Base-by-base conservation (phyloP, 2,329 filamentous ascomycete species). In the Diplodia scrobiculata region DNA sequence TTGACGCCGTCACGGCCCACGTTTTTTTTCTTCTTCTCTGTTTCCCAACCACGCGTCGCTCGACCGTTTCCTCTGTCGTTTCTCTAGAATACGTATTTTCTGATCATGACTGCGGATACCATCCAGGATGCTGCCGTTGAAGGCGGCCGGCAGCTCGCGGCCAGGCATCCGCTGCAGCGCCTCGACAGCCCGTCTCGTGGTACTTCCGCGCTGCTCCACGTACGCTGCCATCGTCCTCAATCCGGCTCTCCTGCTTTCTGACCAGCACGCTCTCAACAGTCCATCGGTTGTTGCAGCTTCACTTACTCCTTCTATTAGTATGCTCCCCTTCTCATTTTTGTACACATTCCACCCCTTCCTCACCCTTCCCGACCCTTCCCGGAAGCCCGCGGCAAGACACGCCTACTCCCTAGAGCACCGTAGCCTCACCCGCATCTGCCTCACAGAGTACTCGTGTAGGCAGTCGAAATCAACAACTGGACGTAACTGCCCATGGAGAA, bases 141-240 rank as follows among this genome's bases (percentile, higher is more conserved):
- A 9, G 21, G 52, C 29, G 64, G 64, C 64, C 53, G 19, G 32
- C 29, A 71, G 67, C 69, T 77, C 60, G 71, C 76, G 64, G 72
- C 73, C 59, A 75, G 73, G 53, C 88, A 91, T 78, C 86, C 84
- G 51, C 82, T 90, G 4, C 89, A 92, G 76, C 82, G 87, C 47
- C 78, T 91, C 21, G 73, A 82, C 2, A 88, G 89, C 67, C 90
- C 90, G 0, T 88, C 88, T 1, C 84, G 84, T 67, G 83, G 83
- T 48, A 71, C 86, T 66, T 91, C 89, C 1, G 83, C 89, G 25
- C 67, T 85, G 10, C 75, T 91, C 50, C 90, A 92, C 75, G 75
- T 82, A 68, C 34, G 71, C 66, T 13, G 41, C 10, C 13, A 52
- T 27, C 34, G 41, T 17, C 50, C 29, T n/a, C 47, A 36, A 9